These are phyloP conservation scores for Gillenia trifoliata DNA, from an alignment of 306 rosid genomes.

Conservation along the genomic window DNA sequence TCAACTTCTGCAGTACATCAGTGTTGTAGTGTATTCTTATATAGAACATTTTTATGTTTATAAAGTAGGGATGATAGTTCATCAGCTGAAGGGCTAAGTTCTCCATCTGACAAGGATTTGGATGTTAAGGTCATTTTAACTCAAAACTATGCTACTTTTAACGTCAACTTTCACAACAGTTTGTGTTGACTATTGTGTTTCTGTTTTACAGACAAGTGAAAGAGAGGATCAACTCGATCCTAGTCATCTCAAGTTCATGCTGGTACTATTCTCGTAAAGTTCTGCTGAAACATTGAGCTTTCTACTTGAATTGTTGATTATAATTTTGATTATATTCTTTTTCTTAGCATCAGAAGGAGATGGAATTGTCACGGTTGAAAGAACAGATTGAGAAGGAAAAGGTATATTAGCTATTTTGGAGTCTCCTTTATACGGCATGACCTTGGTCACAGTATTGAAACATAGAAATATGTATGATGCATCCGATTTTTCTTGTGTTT, in stretches of 20 bases:
- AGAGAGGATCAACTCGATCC: constrained; percentile 52
- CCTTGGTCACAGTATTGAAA: neutral
- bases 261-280: constrained; percentile 45
- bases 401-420: constrained; percentile 44
- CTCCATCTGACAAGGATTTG: constrained; percentile 29
- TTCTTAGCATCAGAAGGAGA: constrained; percentile 76
- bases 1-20: neutral
- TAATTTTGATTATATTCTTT: constrained; percentile 19
- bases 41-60: constrained; percentile 12
- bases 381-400: constrained; percentile 77
- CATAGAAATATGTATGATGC: neutral
- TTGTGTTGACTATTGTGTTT: constrained; percentile 4
- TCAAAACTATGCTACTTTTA: neutral
- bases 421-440: neutral
- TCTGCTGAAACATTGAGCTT: constrained; percentile 6
- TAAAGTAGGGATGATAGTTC: constrained; percentile 46
- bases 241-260: constrained; percentile 65
- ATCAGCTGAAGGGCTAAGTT: constrained; percentile 35
- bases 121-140: constrained; percentile 51
- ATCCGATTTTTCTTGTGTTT: neutral
- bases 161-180: neutral
- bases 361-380: constrained; percentile 68
- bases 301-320: constrained; percentile 1
- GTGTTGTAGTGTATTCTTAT: neutral
- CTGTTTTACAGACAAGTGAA: constrained; percentile 43